A percentile compares a stretch with the other conserved stretches of the same genome.
Conservation (phyloP, 768 basidiomycete species). For the Lactarius hatsudake region DNA sequence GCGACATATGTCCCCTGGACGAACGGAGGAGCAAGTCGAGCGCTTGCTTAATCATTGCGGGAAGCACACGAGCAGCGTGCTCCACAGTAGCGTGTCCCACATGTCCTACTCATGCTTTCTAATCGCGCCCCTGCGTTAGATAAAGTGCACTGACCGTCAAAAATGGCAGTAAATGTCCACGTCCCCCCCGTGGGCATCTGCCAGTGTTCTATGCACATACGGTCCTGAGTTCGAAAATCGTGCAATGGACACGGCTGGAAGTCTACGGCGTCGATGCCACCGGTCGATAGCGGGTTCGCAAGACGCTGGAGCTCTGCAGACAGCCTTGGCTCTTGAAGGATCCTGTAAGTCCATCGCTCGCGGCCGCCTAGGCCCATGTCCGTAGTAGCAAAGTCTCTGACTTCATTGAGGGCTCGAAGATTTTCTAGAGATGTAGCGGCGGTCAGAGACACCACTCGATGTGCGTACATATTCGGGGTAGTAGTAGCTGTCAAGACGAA, state of each 20-base stretch:
- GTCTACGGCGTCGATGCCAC: slow-evolving; percentile 39
- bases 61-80: slow-evolving; percentile 41
- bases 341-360: slow-evolving; percentile 53
- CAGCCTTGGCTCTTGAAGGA: slow-evolving; percentile 42
- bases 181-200: slow-evolving; percentile 36
- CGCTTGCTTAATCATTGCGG: slow-evolving; percentile 40
- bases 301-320: slow-evolving; percentile 40
- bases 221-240: slow-evolving; percentile 42
- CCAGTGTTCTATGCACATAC: slow-evolving; percentile 43
- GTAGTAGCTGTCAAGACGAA: slow-evolving; percentile 3
- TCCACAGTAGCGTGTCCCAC: slow-evolving; percentile 49
- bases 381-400: slow-evolving; percentile 49
- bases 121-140: slow-evolving; percentile 5
- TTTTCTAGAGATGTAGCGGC: slow-evolving; percentile 48
- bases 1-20: slow-evolving; percentile 28
- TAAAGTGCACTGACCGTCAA: slow-evolving; percentile 40
- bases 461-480: slow-evolving; percentile 26
- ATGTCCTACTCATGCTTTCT: slow-evolving; percentile 38
- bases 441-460: slow-evolving; percentile 42
- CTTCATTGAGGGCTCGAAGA: slow-evolving; percentile 50
- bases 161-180: slow-evolving; percentile 47
- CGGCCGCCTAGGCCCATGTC: slow-evolving; percentile 53
- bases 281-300: slow-evolving; percentile 37
- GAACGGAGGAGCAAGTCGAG: slow-evolving; percentile 38
- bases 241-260: slow-evolving; percentile 45